Evolutionary conservation across 179 eudicot species (phyloP), one percentile per base, ranked within the genome.

Genomic region (Patellifolia procumbens): DNA sequence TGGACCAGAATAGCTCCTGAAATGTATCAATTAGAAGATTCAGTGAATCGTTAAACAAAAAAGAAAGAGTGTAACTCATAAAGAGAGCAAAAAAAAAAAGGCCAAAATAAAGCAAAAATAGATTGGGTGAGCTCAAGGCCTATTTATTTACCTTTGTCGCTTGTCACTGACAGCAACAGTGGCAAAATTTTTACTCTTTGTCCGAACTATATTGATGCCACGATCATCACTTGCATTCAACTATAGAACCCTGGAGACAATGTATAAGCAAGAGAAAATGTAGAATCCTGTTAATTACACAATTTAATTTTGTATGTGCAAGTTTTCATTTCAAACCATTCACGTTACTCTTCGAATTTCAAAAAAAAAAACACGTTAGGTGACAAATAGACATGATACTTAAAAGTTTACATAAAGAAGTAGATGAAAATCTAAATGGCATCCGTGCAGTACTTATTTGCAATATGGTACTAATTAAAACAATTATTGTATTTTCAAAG

Each of bases 221-320:
- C 97, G 96, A 19, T 92, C 98, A 83, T 94, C 98, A 89, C 97
- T 94, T 49, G 98, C 98, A 89, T 94, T 94, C 51, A 94, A 89
- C 91, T 94, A 97, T 64, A 94, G 85, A 61, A 94, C 98, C 88
- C 98, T 92, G 22, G 92, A 85, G n/a, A n/a, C n/a, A n/a, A n/a
- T n/a, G n/a, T n/a, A n/a, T n/a, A n/a, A n/a, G n/a, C n/a, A n/a
- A n/a, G n/a, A n/a, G n/a, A n/a, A n/a, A n/a, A n/a, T n/a, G n/a
- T n/a, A n/a, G n/a, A n/a, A n/a, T n/a, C n/a, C n/a, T n/a, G n/a
- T n/a, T n/a, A n/a, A n/a, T n/a, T n/a, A n/a, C n/a, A n/a, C n/a
- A n/a, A n/a, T n/a, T n/a, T n/a, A n/a, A n/a, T n/a, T n/a, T n/a
- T n/a, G n/a, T n/a, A n/a, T n/a, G n/a, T n/a, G n/a, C n/a, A n/a